A percentile compares a stretch with the other conserved stretches of the same genome.
Conservation (phyloP, 306 rosid species). For the Pyrus pyrifolia region DNA sequence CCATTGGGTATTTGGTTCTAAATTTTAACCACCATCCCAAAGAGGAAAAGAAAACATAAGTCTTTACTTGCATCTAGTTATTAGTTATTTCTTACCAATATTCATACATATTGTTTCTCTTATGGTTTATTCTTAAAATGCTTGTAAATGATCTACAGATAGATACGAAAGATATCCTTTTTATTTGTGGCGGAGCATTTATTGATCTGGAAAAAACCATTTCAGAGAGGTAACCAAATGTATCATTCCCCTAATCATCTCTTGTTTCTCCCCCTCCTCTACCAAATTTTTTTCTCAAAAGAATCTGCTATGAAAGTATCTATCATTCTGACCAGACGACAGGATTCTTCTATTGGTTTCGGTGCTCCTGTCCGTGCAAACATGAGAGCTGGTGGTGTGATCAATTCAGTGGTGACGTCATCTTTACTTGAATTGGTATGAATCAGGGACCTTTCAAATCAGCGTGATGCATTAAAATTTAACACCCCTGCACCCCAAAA, state of each 20-base stretch:
- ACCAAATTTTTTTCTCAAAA: not conserved
- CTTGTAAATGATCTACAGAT: constrained; percentile 45
- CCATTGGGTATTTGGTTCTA: no score
- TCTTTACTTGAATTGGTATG: constrained; percentile 84
- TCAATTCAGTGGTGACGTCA: constrained; percentile 62
- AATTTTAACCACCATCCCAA: no score
- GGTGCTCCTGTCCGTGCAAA: constrained; percentile 97
- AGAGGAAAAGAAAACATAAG: no score
- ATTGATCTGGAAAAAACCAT: constrained; percentile 93
- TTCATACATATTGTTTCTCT: not conserved
- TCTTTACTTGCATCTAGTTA: no score
- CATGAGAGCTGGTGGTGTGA: constrained; percentile 68
- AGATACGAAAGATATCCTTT: constrained; percentile 90
- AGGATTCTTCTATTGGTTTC: constrained; percentile 94
- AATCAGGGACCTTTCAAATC: constrained; percentile 10
- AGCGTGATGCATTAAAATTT: not conserved
- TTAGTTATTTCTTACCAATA: not conserved
- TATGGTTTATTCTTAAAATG: not conserved
- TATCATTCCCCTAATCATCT: not conserved
- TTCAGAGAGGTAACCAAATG: constrained; percentile 73
- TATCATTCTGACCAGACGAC: constrained; percentile 52
- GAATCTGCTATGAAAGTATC: constrained; percentile 14
- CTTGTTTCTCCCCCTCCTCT: not conserved
- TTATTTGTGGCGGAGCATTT: constrained; percentile 96
- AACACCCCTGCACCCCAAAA: not conserved